phyloP scores from a whole-genome alignment of 1,284 basidiomycete genomes.

The Heterobasidion irregulare region DNA sequence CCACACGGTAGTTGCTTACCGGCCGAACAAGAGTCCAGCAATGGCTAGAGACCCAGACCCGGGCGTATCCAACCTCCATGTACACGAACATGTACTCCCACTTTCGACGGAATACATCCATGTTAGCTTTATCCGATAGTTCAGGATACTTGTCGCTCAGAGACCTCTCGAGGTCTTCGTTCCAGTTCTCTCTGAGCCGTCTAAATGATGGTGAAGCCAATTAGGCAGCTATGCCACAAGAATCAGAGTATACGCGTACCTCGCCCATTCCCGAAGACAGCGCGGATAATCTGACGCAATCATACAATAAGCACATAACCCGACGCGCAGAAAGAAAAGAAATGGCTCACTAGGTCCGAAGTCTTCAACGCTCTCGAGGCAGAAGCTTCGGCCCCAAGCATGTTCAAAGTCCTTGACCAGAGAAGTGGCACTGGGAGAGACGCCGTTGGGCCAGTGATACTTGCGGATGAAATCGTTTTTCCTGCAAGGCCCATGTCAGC shows the following conservation, averaged over 20 bases:
- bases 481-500: slow-evolving; percentile 24
- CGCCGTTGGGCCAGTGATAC: slow-evolving; percentile 92
- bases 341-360: slow-evolving; percentile 59
- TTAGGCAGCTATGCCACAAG: slow-evolving; percentile 43
- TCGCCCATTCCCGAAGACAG: slow-evolving; percentile 83
- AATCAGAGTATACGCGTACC: slow-evolving; percentile 25
- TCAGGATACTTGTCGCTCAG: slow-evolving; percentile 50
- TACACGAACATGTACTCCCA: slow-evolving; percentile 77
- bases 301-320: too few relatives aligned
- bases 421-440: slow-evolving; percentile 74
- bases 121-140: slow-evolving; percentile 40
- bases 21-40: too few relatives aligned
- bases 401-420: slow-evolving; percentile 58
- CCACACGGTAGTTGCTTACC: too few relatives aligned
- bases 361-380: slow-evolving; percentile 82
- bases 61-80: slow-evolving; percentile 61
- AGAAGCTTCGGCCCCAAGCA: slow-evolving; percentile 64
- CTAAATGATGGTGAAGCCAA: too few relatives aligned
- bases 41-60: too few relatives aligned
- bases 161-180: slow-evolving; percentile 31
- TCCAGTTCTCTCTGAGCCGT: slow-evolving; percentile 58
- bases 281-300: slow-evolving; percentile 66
- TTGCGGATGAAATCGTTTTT: slow-evolving; percentile 83
- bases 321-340: not conserved
- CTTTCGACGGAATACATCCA: slow-evolving; percentile 61